Conservation (phyloP, 345 rosid species). For the Hevea brasiliensis region DNA sequence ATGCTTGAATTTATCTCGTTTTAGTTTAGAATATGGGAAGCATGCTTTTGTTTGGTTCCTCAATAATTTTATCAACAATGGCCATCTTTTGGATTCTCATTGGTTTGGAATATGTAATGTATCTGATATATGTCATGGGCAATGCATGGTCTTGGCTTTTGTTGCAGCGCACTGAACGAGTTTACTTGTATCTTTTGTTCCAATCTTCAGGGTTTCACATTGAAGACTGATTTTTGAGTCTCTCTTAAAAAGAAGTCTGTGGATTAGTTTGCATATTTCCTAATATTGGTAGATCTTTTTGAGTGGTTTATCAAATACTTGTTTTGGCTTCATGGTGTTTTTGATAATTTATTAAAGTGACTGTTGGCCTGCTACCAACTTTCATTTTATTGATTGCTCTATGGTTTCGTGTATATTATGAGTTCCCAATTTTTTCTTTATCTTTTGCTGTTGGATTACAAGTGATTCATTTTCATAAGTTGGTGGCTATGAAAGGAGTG, state of each 20-base stretch:
- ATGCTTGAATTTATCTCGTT: neutral
- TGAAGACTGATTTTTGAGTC: neutral
- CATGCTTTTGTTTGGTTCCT: conserved; percentile 11
- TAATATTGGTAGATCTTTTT: too few relatives aligned
- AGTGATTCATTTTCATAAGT: conserved; percentile 34
- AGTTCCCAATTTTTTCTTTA: neutral
- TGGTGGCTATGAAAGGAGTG: conserved; percentile 43
- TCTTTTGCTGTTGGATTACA: conserved; percentile 6
- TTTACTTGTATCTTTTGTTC: neutral
- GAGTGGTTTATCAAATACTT: too few relatives aligned
- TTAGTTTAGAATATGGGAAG: neutral
- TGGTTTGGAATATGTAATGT: neutral
- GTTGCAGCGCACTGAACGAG: neutral
- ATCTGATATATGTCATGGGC: neutral
- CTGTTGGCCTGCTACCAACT: neutral
- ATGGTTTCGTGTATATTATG: too few relatives aligned
- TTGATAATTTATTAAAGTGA: too few relatives aligned
- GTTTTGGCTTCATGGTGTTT: too few relatives aligned
- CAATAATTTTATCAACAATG: neutral
- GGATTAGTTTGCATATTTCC: conserved; percentile 2
- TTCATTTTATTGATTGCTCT: neutral
- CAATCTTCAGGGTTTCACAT: neutral
- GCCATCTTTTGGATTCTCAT: neutral
- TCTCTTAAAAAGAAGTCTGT: neutral
- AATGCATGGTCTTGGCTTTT: neutral